These are phyloP conservation scores for Penicillium nucicola DNA, from an alignment of 495 filamentous ascomycete species.

Conservation along the genomic window DNA sequence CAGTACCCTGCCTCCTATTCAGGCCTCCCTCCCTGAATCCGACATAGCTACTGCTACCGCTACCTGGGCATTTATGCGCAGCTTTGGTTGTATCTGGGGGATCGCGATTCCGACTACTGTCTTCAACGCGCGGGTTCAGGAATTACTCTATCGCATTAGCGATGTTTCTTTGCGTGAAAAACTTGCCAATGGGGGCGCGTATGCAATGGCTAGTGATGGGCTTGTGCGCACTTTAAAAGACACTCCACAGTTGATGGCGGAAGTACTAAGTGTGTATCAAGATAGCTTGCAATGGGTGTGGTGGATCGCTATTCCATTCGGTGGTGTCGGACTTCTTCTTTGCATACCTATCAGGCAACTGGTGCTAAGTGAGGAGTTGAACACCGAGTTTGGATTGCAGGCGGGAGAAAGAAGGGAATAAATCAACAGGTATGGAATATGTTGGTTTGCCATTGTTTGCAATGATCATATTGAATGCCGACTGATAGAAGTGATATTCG, in stretches of 20 bases:
- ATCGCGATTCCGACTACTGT: conserved; percentile 47
- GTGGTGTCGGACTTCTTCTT: not conserved
- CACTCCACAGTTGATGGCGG: not conserved
- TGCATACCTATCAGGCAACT: not conserved
- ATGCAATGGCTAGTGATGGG: conserved; percentile 5
- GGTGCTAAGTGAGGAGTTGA: not conserved
- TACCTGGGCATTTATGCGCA: conserved; percentile 46
- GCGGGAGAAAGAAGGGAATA: not conserved
- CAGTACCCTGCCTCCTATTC: conserved; percentile 36
- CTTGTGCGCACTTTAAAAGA: not conserved
- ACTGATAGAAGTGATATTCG: too few species aligned
- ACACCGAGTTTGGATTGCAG: conserved; percentile 2
- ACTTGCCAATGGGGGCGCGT: conserved; percentile 6
- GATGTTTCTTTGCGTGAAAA: conserved; percentile 1
- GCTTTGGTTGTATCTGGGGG: conserved; percentile 50
- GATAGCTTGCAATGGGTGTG: conserved; percentile 3
- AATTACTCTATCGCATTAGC: conserved; percentile 1
- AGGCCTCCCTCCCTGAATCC: conserved; percentile 32
- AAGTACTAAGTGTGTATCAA: conserved; percentile 3
- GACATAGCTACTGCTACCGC: conserved; percentile 42
- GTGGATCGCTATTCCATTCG: conserved; percentile 3
- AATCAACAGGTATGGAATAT: not conserved
- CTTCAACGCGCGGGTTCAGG: conserved; percentile 35
- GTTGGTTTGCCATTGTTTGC: too few species aligned
- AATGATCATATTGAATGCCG: too few species aligned